phyloP scores from a whole-genome alignment of 352 stramenopile species.

The Globisporangium heterothallicum region DNA sequence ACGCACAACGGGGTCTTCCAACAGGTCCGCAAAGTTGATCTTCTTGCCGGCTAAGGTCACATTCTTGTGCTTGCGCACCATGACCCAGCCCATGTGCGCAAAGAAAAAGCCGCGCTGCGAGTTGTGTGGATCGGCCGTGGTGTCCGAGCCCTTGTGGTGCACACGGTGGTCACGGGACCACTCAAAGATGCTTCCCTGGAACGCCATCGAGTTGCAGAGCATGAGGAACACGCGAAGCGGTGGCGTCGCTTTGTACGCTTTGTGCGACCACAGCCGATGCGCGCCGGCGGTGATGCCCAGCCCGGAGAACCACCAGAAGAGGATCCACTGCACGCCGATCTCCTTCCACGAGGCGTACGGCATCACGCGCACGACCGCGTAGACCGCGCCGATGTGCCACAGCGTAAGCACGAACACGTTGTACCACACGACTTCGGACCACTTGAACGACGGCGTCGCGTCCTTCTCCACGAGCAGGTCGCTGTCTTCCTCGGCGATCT shows the following conservation, averaged over 20 bases:
- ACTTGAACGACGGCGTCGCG: constrained; percentile 37
- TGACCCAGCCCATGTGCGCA: constrained; percentile 98
- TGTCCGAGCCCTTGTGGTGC: constrained; percentile 99
- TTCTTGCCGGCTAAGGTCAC: constrained; percentile 85
- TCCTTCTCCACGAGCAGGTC: constrained; percentile 31
- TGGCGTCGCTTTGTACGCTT: constrained; percentile 92
- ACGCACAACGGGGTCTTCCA: constrained; percentile 91
- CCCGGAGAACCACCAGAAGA: constrained; percentile 73
- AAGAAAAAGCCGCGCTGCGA: constrained; percentile 98
- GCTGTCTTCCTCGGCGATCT: constrained; percentile 36
- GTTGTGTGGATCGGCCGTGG: constrained; percentile 93
- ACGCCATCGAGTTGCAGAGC: constrained; percentile 97
- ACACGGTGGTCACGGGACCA: constrained; percentile 99
- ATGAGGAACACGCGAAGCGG: constrained; percentile 93
- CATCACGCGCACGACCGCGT: constrained; percentile 60
- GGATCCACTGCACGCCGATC: constrained; percentile 55
- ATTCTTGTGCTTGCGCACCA: constrained; percentile 96
- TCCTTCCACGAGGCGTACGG: constrained; percentile 36
- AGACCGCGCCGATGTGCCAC: constrained; percentile 76
- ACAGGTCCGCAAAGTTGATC: constrained; percentile 94
- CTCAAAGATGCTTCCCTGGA: constrained; percentile 96
- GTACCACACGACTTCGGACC: constrained; percentile 83
- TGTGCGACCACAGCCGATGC: constrained; percentile 96
- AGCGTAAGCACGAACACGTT: constrained; percentile 58
- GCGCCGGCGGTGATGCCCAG: constrained; percentile 97